Percentiles rank a stretch among this genome's conserved stretches.
Conservation (phyloP, 192 early-diverging fungal genomes). For the Pilobolus umbonatus region DNA sequence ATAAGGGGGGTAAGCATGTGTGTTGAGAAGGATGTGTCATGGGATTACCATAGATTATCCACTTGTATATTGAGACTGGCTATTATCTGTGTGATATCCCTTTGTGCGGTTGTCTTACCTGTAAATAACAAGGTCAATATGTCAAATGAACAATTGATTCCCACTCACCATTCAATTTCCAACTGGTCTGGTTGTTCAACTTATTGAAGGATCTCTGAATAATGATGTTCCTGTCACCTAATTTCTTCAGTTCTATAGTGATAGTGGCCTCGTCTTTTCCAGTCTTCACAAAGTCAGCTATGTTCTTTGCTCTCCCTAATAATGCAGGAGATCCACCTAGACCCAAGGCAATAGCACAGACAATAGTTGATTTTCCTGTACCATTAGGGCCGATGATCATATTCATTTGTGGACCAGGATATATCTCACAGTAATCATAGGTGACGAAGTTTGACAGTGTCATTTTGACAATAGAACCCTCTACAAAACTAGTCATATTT, state of each 20-base stretch:
- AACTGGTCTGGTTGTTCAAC: slow-evolving; percentile 61
- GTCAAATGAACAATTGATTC: neutral
- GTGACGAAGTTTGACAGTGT: slow-evolving; percentile 92
- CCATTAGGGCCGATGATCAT: slow-evolving; percentile 98
- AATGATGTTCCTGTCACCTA: slow-evolving; percentile 32
- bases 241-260: slow-evolving; percentile 78
- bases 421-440: slow-evolving; percentile 80
- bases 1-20: neutral
- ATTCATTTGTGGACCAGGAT: slow-evolving; percentile 91
- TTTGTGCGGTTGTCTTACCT: slow-evolving; percentile 56
- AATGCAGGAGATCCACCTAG: slow-evolving; percentile 71
- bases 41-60: slow-evolving; percentile 83
- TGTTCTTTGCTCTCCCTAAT: slow-evolving; percentile 83
- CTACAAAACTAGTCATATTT: slow-evolving; percentile 46
- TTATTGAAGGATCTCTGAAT: slow-evolving; percentile 62
- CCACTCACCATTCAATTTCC: slow-evolving; percentile 88
- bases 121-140: neutral
- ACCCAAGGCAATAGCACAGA: slow-evolving; percentile 94
- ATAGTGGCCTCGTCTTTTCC: slow-evolving; percentile 73
- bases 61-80: slow-evolving; percentile 79
- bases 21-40: neutral
- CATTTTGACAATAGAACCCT: slow-evolving; percentile 73
- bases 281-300: slow-evolving; percentile 91
- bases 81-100: slow-evolving; percentile 62
- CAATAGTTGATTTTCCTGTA: slow-evolving; percentile 93